These are phyloP conservation scores for Ganoderma leucocontextum DNA, from an alignment of 1,284 basidiomycete species.

Conservation along the genomic window DNA sequence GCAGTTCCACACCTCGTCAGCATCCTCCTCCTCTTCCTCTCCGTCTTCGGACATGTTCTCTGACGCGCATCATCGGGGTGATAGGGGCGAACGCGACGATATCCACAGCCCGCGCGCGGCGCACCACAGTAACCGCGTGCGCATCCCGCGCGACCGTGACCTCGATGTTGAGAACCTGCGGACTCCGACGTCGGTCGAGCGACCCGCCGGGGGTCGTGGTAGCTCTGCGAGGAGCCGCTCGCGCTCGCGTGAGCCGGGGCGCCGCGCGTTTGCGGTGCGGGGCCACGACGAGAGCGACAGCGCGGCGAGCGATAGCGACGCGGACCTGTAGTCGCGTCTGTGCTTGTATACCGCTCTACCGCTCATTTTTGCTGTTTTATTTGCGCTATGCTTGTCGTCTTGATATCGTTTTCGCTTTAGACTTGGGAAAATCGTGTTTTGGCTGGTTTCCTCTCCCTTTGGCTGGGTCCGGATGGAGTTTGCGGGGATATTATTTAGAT, in stretches of 20 bases:
- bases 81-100: conserved; percentile 61
- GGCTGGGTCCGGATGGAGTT: not conserved
- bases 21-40: conserved; percentile 50
- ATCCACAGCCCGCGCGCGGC: conserved; percentile 52
- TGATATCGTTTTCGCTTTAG: not conserved
- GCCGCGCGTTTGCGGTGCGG: conserved; percentile 80
- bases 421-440: not conserved
- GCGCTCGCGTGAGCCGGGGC: conserved; percentile 51
- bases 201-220: not conserved
- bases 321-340: conserved; percentile 14
- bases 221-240: conserved; percentile 41
- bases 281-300: conserved; percentile 90
- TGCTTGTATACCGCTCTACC: not conserved
- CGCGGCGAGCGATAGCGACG: conserved; percentile 77
- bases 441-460: not conserved
- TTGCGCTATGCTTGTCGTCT: not conserved
- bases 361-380: not conserved
- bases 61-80: conserved; percentile 42
- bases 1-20: conserved; percentile 50
- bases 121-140: conserved; percentile 55
- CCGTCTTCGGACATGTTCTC: conserved; percentile 39
- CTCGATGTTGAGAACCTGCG: conserved; percentile 57
- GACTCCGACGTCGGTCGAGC: conserved; percentile 62
- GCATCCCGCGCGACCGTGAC: conserved; percentile 63
- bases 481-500: conserved; percentile 9